Evolutionary conservation across 106 monocot species (phyloP), one percentile per base, ranked within the genome.

Genomic region (Posidonia australis): DNA sequence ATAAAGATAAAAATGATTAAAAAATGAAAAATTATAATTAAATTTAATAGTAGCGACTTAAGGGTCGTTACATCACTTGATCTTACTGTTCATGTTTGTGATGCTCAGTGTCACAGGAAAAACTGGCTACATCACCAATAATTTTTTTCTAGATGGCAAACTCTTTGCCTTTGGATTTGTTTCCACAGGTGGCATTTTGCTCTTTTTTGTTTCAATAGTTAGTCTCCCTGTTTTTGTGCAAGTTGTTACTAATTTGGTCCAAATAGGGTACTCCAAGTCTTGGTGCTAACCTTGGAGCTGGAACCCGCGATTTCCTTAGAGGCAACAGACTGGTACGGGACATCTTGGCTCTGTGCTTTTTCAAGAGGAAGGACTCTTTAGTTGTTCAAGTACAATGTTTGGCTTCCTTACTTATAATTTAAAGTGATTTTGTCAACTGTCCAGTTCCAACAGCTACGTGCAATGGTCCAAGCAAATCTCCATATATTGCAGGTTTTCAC

Each of bases 381-480:
- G 16, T 49, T 49, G 0, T 9, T 19, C 9, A n/a, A n/a, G n/a
- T n/a, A n/a, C n/a, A n/a, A n/a, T n/a, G n/a, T n/a, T n/a, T n/a
- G n/a, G n/a, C n/a, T n/a, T n/a, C n/a, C n/a, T n/a, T n/a, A n/a
- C n/a, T 65, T 48, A 45, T 0, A 6, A 24, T 47, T 14, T 22
- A 48, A 20, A 18, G 5, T 6, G 10, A 64, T 41, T 32, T 13
- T 55, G 42, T 56, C 31, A 6, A 30, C 17, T 1, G 6, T 20
- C 10, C 65, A 96, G 96, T 96, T 96, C 67, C 84, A 82, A 70
- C 79, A 80, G 14, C 73, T 98, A 72, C 77, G 90, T 44, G 78
- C 89, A 29, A 84, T 96, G 96, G 86, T 90, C 24, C 96, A 96
- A 75, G 84, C 86, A 68, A 96, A 96, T 68, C 96, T 90, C 55